Percentiles rank a stretch among this genome's conserved stretches.
These are phyloP conservation scores for Apiospora marii DNA, from an alignment of 2,329 filamentous ascomycete genomes.

Conservation along the genomic window DNA sequence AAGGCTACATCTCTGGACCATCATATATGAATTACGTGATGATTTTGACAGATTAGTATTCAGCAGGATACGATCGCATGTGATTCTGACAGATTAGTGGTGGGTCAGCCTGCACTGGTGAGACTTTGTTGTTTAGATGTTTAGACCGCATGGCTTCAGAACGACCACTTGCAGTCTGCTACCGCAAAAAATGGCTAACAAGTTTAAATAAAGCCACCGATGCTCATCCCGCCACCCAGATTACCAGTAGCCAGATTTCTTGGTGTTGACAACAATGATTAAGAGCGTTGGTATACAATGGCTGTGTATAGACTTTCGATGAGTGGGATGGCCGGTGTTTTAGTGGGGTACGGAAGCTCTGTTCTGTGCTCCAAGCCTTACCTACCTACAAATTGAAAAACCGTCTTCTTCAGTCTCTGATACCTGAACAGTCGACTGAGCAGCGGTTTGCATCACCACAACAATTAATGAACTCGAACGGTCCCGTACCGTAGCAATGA, in stretches of 20 bases:
- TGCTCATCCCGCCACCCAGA: no score
- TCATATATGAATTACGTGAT: not conserved
- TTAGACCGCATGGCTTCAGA: not conserved
- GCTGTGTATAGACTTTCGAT: not conserved
- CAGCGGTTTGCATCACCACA: not conserved
- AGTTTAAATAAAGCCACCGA: no score
- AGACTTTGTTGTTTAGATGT: no score
- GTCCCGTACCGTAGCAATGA: not conserved
- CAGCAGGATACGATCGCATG: no score
- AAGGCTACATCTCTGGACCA: not conserved
- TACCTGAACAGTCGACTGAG: not conserved
- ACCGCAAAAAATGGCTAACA: not conserved
- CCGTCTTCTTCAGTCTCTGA: not conserved
- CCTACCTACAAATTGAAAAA: slow-evolving; percentile 1
- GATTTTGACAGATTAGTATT: not conserved
- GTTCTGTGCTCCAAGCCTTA: slow-evolving; percentile 2
- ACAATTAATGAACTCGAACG: not conserved
- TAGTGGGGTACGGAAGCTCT: not conserved
- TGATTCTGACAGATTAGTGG: not conserved
- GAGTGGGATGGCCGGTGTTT: not conserved
- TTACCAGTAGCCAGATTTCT: not conserved
- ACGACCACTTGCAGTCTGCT: not conserved
- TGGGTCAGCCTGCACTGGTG: not conserved
- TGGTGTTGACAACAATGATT: not conserved
- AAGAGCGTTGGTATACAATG: not conserved